phyloP scores from a whole-genome alignment of 192 early-diverging fungal species.

The Physocladia obscura region DNA sequence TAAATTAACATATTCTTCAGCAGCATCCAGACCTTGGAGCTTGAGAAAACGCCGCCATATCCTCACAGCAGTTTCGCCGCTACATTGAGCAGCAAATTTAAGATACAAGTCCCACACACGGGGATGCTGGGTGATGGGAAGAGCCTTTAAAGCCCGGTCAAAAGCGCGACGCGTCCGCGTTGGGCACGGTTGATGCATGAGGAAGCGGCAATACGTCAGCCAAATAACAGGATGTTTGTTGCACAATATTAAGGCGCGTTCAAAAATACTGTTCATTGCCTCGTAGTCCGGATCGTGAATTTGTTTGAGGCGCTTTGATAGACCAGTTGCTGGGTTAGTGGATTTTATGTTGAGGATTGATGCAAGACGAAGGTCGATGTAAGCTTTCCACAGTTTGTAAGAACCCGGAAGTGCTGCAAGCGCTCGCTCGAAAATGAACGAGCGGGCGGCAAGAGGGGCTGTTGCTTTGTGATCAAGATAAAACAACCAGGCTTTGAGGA shows the following conservation, averaged over 20 bases:
- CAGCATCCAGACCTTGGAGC: constrained; percentile 71
- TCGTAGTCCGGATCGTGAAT: constrained; percentile 53
- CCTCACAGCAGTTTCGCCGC: constrained; percentile 79
- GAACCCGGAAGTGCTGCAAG: constrained; percentile 84
- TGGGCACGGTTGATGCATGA: constrained; percentile 57
- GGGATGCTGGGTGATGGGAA: constrained; percentile 92
- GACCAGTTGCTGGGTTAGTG: constrained; percentile 45
- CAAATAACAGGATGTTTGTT: constrained; percentile 97
- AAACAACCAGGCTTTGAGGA: constrained; percentile 79
- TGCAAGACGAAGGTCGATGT: constrained; percentile 68
- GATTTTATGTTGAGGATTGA: constrained; percentile 49
- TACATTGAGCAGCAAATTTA: constrained; percentile 70
- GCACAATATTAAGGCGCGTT: constrained; percentile 81
- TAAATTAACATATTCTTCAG: constrained; percentile 74
- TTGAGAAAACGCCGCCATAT: constrained; percentile 83
- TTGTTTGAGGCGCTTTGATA: constrained; percentile 26
- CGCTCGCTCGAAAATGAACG: constrained; percentile 85
- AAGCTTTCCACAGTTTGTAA: constrained; percentile 93
- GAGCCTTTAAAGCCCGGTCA: constrained; percentile 82
- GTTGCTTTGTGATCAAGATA: constrained; percentile 86
- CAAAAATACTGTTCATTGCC: constrained; percentile 75
- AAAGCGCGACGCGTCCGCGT: constrained; percentile 79
- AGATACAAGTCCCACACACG: constrained; percentile 87
- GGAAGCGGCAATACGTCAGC: constrained; percentile 72
- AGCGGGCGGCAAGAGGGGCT: constrained; percentile 34